phyloP scores from a whole-genome alignment of 1,139 yeast species.

The Protomyces inundatus region DNA sequence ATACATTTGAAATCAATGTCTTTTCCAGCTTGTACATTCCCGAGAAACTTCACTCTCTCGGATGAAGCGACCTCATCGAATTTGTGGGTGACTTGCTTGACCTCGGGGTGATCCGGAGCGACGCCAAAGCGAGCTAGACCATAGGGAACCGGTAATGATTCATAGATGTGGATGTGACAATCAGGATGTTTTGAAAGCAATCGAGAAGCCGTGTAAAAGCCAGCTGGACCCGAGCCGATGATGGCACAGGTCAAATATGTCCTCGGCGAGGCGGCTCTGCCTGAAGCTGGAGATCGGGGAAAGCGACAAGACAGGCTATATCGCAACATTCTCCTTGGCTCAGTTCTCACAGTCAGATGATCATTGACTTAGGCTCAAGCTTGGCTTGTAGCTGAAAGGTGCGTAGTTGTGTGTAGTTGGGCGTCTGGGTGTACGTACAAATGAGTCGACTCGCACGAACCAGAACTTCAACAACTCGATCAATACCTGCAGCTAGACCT shows the following conservation, averaged over 20 bases:
- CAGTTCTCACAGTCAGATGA: no score
- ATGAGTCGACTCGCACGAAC: no score
- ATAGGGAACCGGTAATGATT: slow-evolving; percentile 79
- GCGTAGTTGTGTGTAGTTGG: no score
- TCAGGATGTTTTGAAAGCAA: slow-evolving; percentile 50
- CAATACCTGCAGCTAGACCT: no score
- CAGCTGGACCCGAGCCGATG: slow-evolving; percentile 96
- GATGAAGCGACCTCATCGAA: slow-evolving; percentile 57
- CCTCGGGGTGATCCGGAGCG: slow-evolving; percentile 99
- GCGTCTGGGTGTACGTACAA: no score
- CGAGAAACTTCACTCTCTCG: slow-evolving; percentile 57
- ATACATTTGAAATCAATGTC: slow-evolving; percentile 48
- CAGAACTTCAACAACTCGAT: no score
- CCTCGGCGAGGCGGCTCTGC: no score
- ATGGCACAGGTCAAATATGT: slow-evolving; percentile 37
- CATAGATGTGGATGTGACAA: slow-evolving; percentile 51
- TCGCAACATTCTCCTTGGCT: no score
- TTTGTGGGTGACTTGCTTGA: slow-evolving; percentile 69
- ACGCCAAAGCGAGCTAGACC: slow-evolving; percentile 92
- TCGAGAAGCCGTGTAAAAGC: slow-evolving; percentile 82
- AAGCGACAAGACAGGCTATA: no score
- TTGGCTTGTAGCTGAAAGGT: no score
- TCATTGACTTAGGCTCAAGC: no score
- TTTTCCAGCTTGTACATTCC: slow-evolving; percentile 63
- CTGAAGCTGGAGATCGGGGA: no score